Evolutionary conservation across 495 filamentous ascomycete species (phyloP).

Genomic region (Xylaria intraflava): DNA sequence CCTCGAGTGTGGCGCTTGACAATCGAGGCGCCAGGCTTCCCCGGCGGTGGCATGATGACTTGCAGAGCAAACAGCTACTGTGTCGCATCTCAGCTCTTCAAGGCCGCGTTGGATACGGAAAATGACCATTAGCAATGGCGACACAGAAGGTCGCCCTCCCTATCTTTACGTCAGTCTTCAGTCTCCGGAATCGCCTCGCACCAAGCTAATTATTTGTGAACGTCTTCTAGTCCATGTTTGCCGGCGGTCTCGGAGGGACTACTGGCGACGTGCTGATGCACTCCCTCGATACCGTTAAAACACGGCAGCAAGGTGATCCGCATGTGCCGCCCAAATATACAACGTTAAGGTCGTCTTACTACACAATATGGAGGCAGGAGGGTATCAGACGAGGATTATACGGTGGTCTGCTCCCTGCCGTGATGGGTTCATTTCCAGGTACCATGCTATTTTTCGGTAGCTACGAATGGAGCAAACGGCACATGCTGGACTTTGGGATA

Average conservation of each 20-base stretch:
- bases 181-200: neutral
- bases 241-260: conserved; percentile 82
- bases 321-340: conserved; percentile 86
- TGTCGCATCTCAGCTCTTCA: conserved; percentile 22
- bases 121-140: conserved; percentile 39
- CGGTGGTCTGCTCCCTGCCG: conserved; percentile 80
- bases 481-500: conserved; percentile 76
- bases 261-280: conserved; percentile 98
- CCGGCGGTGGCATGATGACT: conserved; percentile 31
- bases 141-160: conserved; percentile 38
- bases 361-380: conserved; percentile 88
- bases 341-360: conserved; percentile 79
- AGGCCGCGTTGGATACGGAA: conserved; percentile 22
- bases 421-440: conserved; percentile 87
- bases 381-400: conserved; percentile 85
- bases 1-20: neutral
- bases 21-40: conserved; percentile 1
- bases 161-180: conserved; percentile 36
- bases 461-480: conserved; percentile 90
- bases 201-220: conserved; percentile 15
- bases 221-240: conserved; percentile 81
- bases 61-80: conserved; percentile 24
- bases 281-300: conserved; percentile 97
- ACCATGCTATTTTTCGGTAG: conserved; percentile 93
- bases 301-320: conserved; percentile 94